Evolutionary conservation across 2,329 filamentous ascomycete genomes (phyloP).

Genomic region (Aspergillus phoenicis): DNA sequence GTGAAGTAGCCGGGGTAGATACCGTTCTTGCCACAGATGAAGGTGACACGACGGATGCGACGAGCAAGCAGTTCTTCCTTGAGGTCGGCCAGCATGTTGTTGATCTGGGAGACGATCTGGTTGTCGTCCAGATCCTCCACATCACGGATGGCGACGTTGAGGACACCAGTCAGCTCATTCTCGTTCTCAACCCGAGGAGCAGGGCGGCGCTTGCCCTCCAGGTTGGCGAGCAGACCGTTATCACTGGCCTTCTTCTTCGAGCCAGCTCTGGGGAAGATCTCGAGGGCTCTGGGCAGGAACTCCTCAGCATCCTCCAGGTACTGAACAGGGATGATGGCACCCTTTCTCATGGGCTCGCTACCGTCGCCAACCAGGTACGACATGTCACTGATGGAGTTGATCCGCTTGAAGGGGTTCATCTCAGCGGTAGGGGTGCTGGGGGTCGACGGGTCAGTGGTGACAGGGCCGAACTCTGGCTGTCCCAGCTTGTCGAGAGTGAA

Average conservation of each 20-base stretch:
- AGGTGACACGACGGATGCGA: conserved; percentile 85
- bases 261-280: conserved; percentile 69
- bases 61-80: conserved; percentile 81
- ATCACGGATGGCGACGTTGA: conserved; percentile 89
- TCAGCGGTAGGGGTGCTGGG: conserved; percentile 71
- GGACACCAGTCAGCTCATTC: conserved; percentile 85
- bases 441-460: conserved; percentile 77
- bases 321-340: conserved; percentile 89
- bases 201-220: conserved; percentile 71
- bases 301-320: conserved; percentile 96
- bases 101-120: conserved; percentile 76
- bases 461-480: conserved; percentile 82
- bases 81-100: conserved; percentile 73
- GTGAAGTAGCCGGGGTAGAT: conserved; percentile 97
- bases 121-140: conserved; percentile 80
- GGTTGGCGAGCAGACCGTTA: conserved; percentile 67
- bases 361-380: conserved; percentile 74
- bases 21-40: conserved; percentile 94
- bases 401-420: conserved; percentile 72
- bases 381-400: conserved; percentile 96
- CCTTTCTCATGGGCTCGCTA: conserved; percentile 80
- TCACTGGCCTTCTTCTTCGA: conserved; percentile 59
- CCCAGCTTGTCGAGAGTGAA: conserved; percentile 93
- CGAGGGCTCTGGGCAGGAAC: conserved; percentile 77
- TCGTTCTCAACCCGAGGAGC: conserved; percentile 59